Percentiles rank a stretch among this genome's conserved stretches.
Conservation (phyloP, 768 basidiomycete genomes). For the Pleurotus citrinopileatus region DNA sequence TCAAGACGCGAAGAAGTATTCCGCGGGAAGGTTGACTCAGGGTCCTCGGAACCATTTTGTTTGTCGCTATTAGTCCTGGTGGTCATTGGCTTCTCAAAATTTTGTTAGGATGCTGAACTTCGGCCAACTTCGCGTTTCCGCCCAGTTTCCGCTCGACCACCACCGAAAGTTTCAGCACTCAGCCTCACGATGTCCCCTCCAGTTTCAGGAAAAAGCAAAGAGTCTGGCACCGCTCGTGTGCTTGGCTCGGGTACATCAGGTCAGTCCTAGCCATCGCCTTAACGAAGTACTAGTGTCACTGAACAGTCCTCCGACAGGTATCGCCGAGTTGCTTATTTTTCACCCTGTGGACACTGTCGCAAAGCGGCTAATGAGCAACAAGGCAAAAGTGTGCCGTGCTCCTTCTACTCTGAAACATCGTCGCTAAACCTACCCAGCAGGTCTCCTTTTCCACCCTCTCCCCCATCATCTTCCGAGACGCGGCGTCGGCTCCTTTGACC, state of each 20-base stretch:
- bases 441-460: constrained; percentile 63
- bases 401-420: background rate
- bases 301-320: constrained; percentile 37
- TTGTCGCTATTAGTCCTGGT: background rate
- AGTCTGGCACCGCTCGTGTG: constrained; percentile 87
- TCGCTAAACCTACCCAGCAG: constrained; percentile 28
- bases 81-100: background rate
- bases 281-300: constrained; percentile 9
- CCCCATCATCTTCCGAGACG: constrained; percentile 84
- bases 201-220: constrained; percentile 58
- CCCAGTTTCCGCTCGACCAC: background rate
- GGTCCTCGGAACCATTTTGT: too few species aligned
- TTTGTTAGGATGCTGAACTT: background rate
- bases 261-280: constrained; percentile 27
- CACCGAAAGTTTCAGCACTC: background rate
- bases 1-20: too few species aligned
- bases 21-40: background rate
- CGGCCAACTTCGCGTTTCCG: background rate
- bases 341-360: constrained; percentile 97
- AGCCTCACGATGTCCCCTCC: constrained; percentile 37
- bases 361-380: constrained; percentile 99
- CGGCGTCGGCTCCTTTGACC: constrained; percentile 63
- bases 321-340: constrained; percentile 94
- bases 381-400: constrained; percentile 57
- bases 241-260: constrained; percentile 93